Evolutionary conservation across 305 asterid species (phyloP), one percentile per base, ranked within the genome.

Genomic region (Solanum aculeatissimum): DNA sequence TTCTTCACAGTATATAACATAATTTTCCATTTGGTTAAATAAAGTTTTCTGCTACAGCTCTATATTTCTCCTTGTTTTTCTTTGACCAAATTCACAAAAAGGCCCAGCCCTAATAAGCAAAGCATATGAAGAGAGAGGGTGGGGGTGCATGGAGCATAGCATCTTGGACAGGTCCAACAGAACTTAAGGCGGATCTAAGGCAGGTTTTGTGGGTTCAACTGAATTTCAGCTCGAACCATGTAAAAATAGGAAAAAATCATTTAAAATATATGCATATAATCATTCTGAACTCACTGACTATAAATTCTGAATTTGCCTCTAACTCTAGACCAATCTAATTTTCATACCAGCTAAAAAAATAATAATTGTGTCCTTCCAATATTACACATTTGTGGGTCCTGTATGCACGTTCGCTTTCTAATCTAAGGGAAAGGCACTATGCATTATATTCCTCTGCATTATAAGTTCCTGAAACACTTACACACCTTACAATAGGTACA

Each of bases 401-500:
- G 68, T 51, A 83, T 71, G 87, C 89, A 90, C 81, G 85, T 88
- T 84, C 78, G 77, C 85, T 88, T 89, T 91, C 87, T 87, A 85
- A 89, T 90, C 89, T 83, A 86, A 70, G 77, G 89, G 89, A 88
- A 89, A 86, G 54, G 87, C 90, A 85, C 85, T 87, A 66, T 85
- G 86, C 80, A 85, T 88, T 88, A 85, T 63, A 90, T 89, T 92
- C 94, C 88, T 87, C 85, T 88, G 89, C 89, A 88, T 87, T 87
- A 84, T 91, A 88, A 85, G 83, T 92, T 88, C 87, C 84, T 87
- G 84, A 85, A 86, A 90, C 86, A 86, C 88, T 90, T 87, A 3
- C 86, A 89, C 89, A 84, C 91, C 98, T 91, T 91, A 89, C 89
- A 90, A 87, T 89, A 75, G 90, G 93, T 91, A 91, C 96, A 87